Percentiles rank a stretch among this genome's conserved stretches.
phyloP scores from a whole-genome alignment of 768 basidiomycete species.

The Naganishia antarctica region DNA sequence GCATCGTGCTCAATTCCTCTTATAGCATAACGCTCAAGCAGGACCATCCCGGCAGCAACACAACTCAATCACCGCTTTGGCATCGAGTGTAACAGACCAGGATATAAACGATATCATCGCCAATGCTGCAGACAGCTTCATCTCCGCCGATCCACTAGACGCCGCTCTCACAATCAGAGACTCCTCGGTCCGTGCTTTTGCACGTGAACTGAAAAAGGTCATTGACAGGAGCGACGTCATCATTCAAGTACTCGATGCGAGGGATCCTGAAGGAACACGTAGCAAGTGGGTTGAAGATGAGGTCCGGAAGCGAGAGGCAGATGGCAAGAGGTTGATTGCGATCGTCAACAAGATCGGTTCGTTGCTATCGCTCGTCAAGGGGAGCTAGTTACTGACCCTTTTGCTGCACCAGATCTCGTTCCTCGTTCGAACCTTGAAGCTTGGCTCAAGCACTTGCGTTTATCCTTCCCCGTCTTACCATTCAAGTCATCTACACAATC shows the following conservation, averaged over 20 bases:
- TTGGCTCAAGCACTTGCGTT: slow-evolving; percentile 87
- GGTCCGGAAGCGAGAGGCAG: slow-evolving; percentile 72
- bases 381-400: not conserved
- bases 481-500: slow-evolving; percentile 76
- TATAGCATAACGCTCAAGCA: slow-evolving; percentile 34
- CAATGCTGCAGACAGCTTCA: slow-evolving; percentile 4
- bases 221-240: slow-evolving; percentile 89
- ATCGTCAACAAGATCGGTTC: slow-evolving; percentile 95
- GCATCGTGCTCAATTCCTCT: no score
- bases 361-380: slow-evolving; percentile 36
- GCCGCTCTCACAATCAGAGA: slow-evolving; percentile 47
- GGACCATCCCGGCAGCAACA: slow-evolving; percentile 14
- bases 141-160: slow-evolving; percentile 39
- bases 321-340: slow-evolving; percentile 87
- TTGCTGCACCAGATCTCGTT: slow-evolving; percentile 66
- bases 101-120: not conserved
- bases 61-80: slow-evolving; percentile 17
- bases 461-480: slow-evolving; percentile 84
- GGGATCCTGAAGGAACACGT: slow-evolving; percentile 90
- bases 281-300: slow-evolving; percentile 92
- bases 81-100: not conserved
- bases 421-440: slow-evolving; percentile 78
- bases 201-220: slow-evolving; percentile 80
- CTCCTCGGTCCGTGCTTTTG: slow-evolving; percentile 54
- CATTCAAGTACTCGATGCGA: slow-evolving; percentile 74